phyloP scores from a whole-genome alignment of 2,329 filamentous ascomycete species.

The Penicillium sp. region DNA sequence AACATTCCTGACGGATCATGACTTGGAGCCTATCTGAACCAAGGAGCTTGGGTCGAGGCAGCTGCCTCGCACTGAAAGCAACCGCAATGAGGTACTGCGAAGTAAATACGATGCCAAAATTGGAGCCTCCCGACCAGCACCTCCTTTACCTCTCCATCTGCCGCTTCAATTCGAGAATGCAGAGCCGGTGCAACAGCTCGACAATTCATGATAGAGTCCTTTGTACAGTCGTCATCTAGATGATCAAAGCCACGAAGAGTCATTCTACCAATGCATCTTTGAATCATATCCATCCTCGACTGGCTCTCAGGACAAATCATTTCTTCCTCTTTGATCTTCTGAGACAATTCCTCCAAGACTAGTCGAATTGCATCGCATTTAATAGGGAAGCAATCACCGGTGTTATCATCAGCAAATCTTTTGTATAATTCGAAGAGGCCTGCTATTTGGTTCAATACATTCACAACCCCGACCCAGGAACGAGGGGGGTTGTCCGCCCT shows the following conservation, averaged over 20 bases:
- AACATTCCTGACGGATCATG: no score
- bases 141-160: background rate
- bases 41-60: no score
- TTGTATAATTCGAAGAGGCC: background rate
- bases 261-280: constrained; percentile 1
- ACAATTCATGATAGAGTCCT: background rate
- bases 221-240: background rate
- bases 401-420: background rate
- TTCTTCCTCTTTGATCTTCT: background rate
- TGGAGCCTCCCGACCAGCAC: background rate
- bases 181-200: background rate
- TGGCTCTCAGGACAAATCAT: background rate
- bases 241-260: background rate
- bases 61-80: background rate
- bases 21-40: no score
- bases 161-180: background rate
- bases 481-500: background rate
- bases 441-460: background rate
- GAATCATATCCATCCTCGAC: background rate
- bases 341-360: background rate
- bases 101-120: background rate
- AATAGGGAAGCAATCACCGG: background rate
- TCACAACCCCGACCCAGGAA: background rate
- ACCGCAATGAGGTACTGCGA: background rate
- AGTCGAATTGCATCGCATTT: background rate